A percentile compares a stretch with the other conserved stretches of the same genome.
Evolutionary conservation across 2,329 filamentous ascomycete genomes (phyloP).

Genomic region (Elsinoe necatrix): DNA sequence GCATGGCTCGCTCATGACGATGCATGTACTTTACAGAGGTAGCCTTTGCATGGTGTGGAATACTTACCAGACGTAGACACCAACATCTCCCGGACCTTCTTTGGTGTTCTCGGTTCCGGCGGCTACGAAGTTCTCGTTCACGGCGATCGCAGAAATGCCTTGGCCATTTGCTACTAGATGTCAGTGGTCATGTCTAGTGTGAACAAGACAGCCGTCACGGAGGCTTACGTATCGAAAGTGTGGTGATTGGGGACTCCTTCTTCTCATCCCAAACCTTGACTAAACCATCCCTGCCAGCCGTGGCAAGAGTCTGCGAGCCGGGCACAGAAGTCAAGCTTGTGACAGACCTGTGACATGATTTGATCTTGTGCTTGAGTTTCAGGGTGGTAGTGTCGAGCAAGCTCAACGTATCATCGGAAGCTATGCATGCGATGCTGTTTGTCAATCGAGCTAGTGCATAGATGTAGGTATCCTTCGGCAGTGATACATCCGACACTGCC

Average conservation of each 20-base stretch:
- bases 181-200: not conserved
- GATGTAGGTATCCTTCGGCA: slow-evolving; percentile 41
- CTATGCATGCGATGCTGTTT: slow-evolving; percentile 49
- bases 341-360: slow-evolving; percentile 51
- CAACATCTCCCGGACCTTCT: slow-evolving; percentile 33
- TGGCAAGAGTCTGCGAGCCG: slow-evolving; percentile 50
- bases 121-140: slow-evolving; percentile 54
- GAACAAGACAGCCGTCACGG: not conserved
- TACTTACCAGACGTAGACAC: slow-evolving; percentile 26
- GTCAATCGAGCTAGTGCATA: slow-evolving; percentile 45
- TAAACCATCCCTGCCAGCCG: slow-evolving; percentile 62
- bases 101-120: slow-evolving; percentile 57
- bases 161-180: slow-evolving; percentile 37
- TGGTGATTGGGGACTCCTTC: slow-evolving; percentile 28
- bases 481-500: slow-evolving; percentile 6
- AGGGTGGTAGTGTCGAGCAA: slow-evolving; percentile 55
- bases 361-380: slow-evolving; percentile 41
- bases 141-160: slow-evolving; percentile 57
- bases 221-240: not conserved
- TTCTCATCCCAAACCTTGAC: slow-evolving; percentile 60
- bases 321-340: slow-evolving; percentile 48
- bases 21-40: not conserved
- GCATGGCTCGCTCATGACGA: not conserved
- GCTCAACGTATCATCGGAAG: slow-evolving; percentile 62
- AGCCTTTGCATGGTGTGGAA: not conserved